A percentile compares a stretch with the other conserved stretches of the same genome.
phyloP scores from a whole-genome alignment of 129 eudicot species.

The Erigeron canadensis region DNA sequence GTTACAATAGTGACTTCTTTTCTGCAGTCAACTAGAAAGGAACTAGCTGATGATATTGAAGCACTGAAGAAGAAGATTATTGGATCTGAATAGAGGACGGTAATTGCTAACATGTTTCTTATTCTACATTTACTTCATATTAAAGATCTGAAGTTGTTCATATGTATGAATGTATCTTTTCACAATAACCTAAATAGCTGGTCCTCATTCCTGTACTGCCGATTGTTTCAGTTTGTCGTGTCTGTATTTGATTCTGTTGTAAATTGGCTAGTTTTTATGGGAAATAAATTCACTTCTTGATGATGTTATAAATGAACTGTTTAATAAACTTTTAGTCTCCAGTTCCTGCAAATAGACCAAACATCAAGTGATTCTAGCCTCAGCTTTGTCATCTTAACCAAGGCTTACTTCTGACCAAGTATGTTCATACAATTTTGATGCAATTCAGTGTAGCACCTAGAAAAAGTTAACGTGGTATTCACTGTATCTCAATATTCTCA shows the following conservation, averaged over 20 bases:
- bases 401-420: too few relatives aligned
- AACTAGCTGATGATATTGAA: constrained; percentile 41
- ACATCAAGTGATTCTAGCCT: not conserved
- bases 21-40: constrained; percentile 39
- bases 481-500: not conserved
- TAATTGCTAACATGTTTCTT: constrained; percentile 20
- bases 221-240: constrained; percentile 7
- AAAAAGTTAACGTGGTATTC: not conserved
- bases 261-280: constrained; percentile 17
- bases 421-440: not conserved
- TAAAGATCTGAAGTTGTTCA: constrained; percentile 21
- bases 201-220: not conserved
- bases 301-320: constrained; percentile 2
- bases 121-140: constrained; percentile 10
- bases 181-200: constrained; percentile 4
- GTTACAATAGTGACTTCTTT: not conserved
- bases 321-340: not conserved
- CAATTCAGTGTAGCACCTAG: not conserved
- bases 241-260: constrained; percentile 24
- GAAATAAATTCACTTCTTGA: constrained; percentile 30
- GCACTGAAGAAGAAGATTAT: constrained; percentile 39
- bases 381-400: not conserved
- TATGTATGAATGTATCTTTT: not conserved
- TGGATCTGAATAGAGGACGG: constrained; percentile 29
- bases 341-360: constrained; percentile 1